Evolutionary conservation across 2,329 filamentous ascomycete species (phyloP), one percentile per base, ranked within the genome.

Genomic region (Drechmeria coniospora): DNA sequence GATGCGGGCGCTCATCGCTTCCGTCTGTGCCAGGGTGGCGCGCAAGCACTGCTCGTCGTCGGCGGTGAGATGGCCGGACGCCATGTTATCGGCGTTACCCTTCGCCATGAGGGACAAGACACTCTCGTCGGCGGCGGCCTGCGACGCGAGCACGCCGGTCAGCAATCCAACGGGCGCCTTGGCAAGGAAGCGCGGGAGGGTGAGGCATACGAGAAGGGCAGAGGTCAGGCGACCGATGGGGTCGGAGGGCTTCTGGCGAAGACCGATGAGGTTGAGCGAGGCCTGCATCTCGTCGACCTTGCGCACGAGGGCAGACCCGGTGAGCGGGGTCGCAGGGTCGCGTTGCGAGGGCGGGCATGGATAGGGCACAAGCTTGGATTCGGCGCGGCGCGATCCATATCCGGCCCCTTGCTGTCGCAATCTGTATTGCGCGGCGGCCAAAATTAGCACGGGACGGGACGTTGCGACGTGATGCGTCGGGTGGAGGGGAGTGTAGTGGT

Each of bases 221-320:
- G 68, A 58, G 28, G 74, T 58, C 32, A 81, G 61, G 27, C 57
- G 57, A 32, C 62, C 54, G 27, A 74, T 45, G 18, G 59, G 56
- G 27, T 68, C 55, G 15, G 63, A 58, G 29, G 52, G 51, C 35
- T 62, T 56, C 37, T 61, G 59, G 30, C 58, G 59, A 26, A 81
- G 55, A 35, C 67, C 63, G 24, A 65, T 59, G 18, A 83, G 58
- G 34, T 70, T 73, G 33, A 81, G 59, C 4, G 73, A 74, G 23
- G 72, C 65, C 44, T 79, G 74, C 43, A 77, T 65, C 47, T 79
- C 69, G 28, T 65, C 60, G 13, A 79, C 51, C n/a, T 52, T 57
- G 27, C 54, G 57, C 29, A 53, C 49, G 28, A 47, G 36, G 43
- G 56, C 35, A 40, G 59, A 53, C 36, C 58, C 43, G 26, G 38